These are phyloP conservation scores for Phytophthora fragariae DNA, from an alignment of 352 stramenopile species.

Conservation along the genomic window DNA sequence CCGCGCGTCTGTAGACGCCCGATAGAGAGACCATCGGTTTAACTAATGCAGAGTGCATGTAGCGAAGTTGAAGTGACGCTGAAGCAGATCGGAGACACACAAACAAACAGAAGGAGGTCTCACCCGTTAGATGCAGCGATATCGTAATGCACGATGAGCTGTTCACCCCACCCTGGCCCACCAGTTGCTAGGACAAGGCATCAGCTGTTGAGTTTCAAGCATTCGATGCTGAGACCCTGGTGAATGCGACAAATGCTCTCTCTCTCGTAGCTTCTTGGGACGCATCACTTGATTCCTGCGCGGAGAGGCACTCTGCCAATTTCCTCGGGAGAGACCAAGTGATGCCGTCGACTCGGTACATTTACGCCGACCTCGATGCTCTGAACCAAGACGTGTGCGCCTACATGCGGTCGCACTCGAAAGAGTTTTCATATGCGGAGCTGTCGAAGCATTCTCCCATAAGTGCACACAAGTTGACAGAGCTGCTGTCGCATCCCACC, in stretches of 20 bases:
- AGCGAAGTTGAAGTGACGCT: neutral
- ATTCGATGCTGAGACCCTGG: constrained; percentile 1
- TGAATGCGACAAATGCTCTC: constrained; percentile 10
- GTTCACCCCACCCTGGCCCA: neutral
- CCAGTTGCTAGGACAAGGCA: constrained; percentile 5
- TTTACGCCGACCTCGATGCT: constrained; percentile 37
- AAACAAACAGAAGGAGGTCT: constrained; percentile 21
- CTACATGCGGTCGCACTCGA: constrained; percentile 23
- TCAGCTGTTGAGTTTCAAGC: constrained; percentile 10
- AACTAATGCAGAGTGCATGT: neutral
- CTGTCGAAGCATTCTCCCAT: constrained; percentile 25
- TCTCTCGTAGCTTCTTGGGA: neutral
- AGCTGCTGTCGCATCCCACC: constrained; percentile 12
- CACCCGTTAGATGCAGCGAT: constrained; percentile 23
- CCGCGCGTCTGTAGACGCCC: constrained; percentile 24
- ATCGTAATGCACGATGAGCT: constrained; percentile 29
- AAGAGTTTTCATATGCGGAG: constrained; percentile 23
- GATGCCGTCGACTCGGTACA: constrained; percentile 23
- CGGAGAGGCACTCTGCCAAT: constrained; percentile 7
- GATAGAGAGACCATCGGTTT: neutral
- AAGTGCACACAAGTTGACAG: constrained; percentile 25
- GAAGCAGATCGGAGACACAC: constrained; percentile 32
- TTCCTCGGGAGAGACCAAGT: constrained; percentile 26
- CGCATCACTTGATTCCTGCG: constrained; percentile 16
- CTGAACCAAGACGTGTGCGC: constrained; percentile 27